Conservation (phyloP, 2,329 filamentous ascomycete species). For the Escovopsis sp. region DNA sequence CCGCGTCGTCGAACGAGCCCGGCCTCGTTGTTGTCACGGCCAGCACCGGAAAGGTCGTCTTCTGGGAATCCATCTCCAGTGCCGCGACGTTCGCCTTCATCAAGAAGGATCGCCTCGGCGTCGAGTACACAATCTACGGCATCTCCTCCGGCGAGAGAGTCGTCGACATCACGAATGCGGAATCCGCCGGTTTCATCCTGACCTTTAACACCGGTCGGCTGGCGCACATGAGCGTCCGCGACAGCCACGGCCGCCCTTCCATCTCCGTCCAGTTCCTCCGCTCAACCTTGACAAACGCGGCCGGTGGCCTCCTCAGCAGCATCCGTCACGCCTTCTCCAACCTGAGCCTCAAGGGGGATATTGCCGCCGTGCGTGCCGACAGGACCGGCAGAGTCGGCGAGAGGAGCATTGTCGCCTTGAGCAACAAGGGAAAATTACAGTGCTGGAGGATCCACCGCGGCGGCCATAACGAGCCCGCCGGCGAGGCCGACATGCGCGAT, state of each 20-base stretch:
- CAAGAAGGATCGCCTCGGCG: slow-evolving; percentile 64
- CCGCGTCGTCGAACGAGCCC: slow-evolving; percentile 63
- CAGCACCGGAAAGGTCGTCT: slow-evolving; percentile 69
- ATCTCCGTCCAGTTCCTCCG: slow-evolving; percentile 67
- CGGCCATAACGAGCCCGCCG: slow-evolving; percentile 62
- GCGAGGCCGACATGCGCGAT: slow-evolving; percentile 56
- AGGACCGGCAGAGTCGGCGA: slow-evolving; percentile 61
- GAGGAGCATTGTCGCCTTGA: slow-evolving; percentile 68
- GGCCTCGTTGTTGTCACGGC: slow-evolving; percentile 81
- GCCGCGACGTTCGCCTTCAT: slow-evolving; percentile 74
- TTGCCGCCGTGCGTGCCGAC: slow-evolving; percentile 67
- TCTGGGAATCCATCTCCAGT: slow-evolving; percentile 90
- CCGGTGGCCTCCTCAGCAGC: slow-evolving; percentile 63
- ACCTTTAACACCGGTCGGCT: slow-evolving; percentile 74
- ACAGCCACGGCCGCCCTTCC: slow-evolving; percentile 71
- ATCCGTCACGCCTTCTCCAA: slow-evolving; percentile 63
- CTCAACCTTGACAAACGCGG: slow-evolving; percentile 38
- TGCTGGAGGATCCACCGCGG: slow-evolving; percentile 83
- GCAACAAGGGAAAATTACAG: slow-evolving; percentile 62
- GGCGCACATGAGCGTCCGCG: slow-evolving; percentile 73
- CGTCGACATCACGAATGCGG: slow-evolving; percentile 64
- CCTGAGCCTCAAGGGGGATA: slow-evolving; percentile 56
- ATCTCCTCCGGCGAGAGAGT: slow-evolving; percentile 68
- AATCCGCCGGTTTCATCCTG: slow-evolving; percentile 73
- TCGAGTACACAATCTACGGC: slow-evolving; percentile 59